Evolutionary conservation across 2,329 filamentous ascomycete species (phyloP).

Genomic region (Proliferodiscus dingleyae): DNA sequence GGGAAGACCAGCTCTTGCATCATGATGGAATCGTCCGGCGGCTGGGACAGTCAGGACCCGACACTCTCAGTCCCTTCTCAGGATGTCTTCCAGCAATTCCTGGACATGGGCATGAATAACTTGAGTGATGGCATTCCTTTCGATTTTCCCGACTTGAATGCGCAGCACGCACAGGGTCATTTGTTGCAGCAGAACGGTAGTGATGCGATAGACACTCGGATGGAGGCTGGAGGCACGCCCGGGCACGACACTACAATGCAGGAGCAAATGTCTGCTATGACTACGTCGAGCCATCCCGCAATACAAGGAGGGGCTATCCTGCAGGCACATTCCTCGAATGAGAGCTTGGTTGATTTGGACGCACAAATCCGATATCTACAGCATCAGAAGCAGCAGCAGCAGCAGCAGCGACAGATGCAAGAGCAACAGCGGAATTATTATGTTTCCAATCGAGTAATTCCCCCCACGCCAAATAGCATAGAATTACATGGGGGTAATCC

Average conservation of each 20-base stretch:
- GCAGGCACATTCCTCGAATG: conserved; percentile 43
- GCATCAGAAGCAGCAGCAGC: conserved; percentile 57
- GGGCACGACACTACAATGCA: conserved; percentile 37
- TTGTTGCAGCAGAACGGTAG: conserved; percentile 27
- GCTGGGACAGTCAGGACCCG: conserved; percentile 54
- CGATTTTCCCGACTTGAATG: conserved; percentile 53
- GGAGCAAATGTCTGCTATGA: conserved; percentile 45
- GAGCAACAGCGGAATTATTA: conserved; percentile 53
- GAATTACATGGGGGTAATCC: conserved; percentile 60
- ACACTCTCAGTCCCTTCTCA: conserved; percentile 46
- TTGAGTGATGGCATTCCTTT: conserved; percentile 53
- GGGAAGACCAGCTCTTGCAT: not conserved
- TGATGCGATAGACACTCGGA: conserved; percentile 45
- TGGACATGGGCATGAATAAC: conserved; percentile 54
- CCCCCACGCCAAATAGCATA: conserved; percentile 75
- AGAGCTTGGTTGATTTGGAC: conserved; percentile 55
- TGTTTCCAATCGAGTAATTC: conserved; percentile 56
- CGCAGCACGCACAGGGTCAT: conserved; percentile 24
- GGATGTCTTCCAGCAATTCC: conserved; percentile 60
- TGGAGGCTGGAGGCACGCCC: conserved; percentile 28
- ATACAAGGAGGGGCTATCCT: conserved; percentile 36
- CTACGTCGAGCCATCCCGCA: conserved; percentile 39
- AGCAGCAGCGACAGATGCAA: conserved; percentile 39
- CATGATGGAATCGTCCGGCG: conserved; percentile 30
- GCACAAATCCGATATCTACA: conserved; percentile 63